Base-by-base conservation (phyloP, 257 asterid species). In the Capsicum pubescens region DNA sequence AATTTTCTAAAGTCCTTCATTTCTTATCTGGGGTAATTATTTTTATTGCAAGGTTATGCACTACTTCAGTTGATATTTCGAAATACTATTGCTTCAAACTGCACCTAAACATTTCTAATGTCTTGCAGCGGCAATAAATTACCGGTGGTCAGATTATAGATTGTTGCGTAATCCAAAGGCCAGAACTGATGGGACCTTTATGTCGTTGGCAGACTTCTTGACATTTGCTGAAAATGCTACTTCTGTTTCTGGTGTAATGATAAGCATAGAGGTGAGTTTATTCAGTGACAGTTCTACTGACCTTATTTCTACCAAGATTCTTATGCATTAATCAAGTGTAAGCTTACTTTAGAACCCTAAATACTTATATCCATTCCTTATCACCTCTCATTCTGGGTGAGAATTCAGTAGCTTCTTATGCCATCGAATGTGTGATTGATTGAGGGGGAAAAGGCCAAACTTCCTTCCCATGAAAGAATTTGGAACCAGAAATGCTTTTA, bases 211-310 rank as follows among this genome's bases (percentile, higher is more conserved):
- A 21, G 92, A 93, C 17, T 93, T 95, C 87, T 86, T 93, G 89
- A 90, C 87, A 82, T 80, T 90, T 67, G 93, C 97, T 56, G 85
- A 84, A n/a, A 92, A 92, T 80, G 86, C 92, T 32, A 77, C 94
- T 82, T 90, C 95, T 39, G 89, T 92, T 86, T 90, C 95, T 85
- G 97, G 97, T 86, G 91, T 95, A 86, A 58, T 93, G 83, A 90
- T 93, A 87, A 78, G 89, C 70, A 87, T 93, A 52, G 96, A 92
- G 95, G 98, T 93, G 84, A 87, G 91, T 88, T 83, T 54, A 72
- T 80, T 66, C 36, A 66, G 46, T 79, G 68, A 17, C 70, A 39
- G 44, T 39, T 39, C 44, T 82, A 77, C 59, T 67, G 61, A 58
- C 36, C 63, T 61, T 85, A 42, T 55, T 71, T 82, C 21, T 12